phyloP scores from a whole-genome alignment of 768 basidiomycete genomes.

The Tylopilus sp. region DNA sequence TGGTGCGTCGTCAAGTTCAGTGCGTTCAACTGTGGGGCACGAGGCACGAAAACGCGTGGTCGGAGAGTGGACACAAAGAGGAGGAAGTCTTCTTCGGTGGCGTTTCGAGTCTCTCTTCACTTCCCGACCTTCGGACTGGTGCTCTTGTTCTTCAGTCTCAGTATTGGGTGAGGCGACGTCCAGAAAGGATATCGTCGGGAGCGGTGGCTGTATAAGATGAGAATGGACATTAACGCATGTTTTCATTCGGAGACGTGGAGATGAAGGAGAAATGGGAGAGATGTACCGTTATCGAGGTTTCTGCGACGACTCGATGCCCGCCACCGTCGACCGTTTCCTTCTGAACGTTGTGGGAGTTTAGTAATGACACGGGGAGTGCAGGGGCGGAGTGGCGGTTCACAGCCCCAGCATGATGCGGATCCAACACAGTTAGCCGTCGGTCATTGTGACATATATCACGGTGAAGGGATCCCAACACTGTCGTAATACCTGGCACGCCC shows the following conservation, averaged over 20 bases:
- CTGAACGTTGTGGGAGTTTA: constrained; percentile 11
- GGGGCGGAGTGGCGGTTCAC: background rate
- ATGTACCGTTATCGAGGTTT: constrained; percentile 32
- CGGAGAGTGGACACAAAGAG: constrained; percentile 19
- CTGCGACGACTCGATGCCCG: constrained; percentile 22
- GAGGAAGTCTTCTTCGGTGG: constrained; percentile 18
- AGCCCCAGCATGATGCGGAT: constrained; percentile 12
- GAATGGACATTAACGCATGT: constrained; percentile 16
- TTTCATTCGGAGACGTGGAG: constrained; percentile 12
- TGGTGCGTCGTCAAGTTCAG: constrained; percentile 1
- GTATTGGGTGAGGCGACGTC: constrained; percentile 9
- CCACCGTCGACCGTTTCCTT: constrained; percentile 16
- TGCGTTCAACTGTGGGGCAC: constrained; percentile 6
- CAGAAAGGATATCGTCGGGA: constrained; percentile 16
- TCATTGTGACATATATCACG: constrained; percentile 19
- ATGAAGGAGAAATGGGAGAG: constrained; percentile 15
- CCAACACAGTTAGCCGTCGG: background rate
- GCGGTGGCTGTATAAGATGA: constrained; percentile 21
- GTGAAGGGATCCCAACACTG: constrained; percentile 22
- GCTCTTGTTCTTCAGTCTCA: constrained; percentile 6
- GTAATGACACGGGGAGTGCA: background rate
- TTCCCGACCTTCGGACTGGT: constrained; percentile 12
- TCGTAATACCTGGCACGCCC: constrained; percentile 28
- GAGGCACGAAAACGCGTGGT: constrained; percentile 14
- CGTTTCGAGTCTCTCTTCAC: constrained; percentile 14